Conservation (phyloP, 1,284 basidiomycete species). For the Pisolithus thermaeus region DNA sequence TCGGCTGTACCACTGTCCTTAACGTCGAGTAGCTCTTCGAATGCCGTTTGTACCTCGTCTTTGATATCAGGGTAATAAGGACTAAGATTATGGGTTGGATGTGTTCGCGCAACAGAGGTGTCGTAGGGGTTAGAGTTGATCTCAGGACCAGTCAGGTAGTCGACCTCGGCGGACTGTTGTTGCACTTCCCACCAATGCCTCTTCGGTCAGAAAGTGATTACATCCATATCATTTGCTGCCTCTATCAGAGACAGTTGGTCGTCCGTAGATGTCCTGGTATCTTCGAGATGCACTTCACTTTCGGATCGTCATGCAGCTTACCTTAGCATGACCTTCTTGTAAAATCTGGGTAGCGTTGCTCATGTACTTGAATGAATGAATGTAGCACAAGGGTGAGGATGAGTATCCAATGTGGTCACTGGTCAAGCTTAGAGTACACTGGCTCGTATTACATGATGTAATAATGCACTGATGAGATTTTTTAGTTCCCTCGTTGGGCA, state of each 20-base stretch:
- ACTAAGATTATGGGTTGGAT: conserved; percentile 28
- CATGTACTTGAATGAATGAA: neutral
- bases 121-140: conserved; percentile 26
- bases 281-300: too few species aligned
- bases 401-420: neutral
- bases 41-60: conserved; percentile 28
- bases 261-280: too few species aligned
- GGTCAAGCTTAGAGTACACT: neutral
- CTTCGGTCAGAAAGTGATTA: too few species aligned
- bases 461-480: too few species aligned
- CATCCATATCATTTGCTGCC: neutral
- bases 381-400: neutral
- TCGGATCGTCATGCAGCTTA: neutral
- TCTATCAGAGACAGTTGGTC: neutral
- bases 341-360: neutral
- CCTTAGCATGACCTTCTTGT: neutral
- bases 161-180: too few species aligned
- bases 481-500: too few species aligned
- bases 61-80: conserved; percentile 22
- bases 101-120: conserved; percentile 6
- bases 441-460: too few species aligned
- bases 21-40: conserved; percentile 22
- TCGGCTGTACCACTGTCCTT: conserved; percentile 11
- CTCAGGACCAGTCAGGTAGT: conserved; percentile 20
- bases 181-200: too few species aligned